These are phyloP conservation scores for Carex cristatella DNA, from an alignment of 176 grass and related monocot species.

Conservation along the genomic window DNA sequence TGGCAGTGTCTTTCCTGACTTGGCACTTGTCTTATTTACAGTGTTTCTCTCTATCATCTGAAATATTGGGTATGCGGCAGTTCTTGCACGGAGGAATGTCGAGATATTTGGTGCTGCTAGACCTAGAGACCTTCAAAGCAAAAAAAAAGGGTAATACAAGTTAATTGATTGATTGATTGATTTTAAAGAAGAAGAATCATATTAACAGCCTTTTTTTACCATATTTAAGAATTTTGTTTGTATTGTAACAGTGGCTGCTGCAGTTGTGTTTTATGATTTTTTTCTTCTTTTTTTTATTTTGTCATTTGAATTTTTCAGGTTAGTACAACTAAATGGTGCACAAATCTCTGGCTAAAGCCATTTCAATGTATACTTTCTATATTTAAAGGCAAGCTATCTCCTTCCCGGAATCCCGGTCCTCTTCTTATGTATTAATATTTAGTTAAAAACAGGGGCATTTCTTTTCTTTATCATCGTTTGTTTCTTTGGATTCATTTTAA, in stretches of 20 bases:
- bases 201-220: background rate
- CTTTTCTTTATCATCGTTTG: too few species aligned
- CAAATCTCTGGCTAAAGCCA: background rate
- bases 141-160: background rate
- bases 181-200: background rate
- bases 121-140: slow-evolving; percentile 53
- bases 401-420: background rate
- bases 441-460: background rate
- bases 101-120: slow-evolving; percentile 81
- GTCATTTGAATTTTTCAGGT: background rate
- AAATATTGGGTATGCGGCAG: slow-evolving; percentile 84
- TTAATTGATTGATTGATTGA: background rate
- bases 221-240: background rate
- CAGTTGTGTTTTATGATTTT: background rate
- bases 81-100: slow-evolving; percentile 75
- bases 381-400: background rate
- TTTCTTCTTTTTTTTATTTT: background rate
- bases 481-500: background rate
- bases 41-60: slow-evolving; percentile 94
- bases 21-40: slow-evolving; percentile 44
- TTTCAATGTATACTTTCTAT: background rate
- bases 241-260: background rate
- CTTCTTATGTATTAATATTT: background rate
- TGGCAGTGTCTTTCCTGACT: slow-evolving; percentile 41
- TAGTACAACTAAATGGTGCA: background rate